These are phyloP conservation scores for Lactarius tabidus DNA, from an alignment of 768 basidiomycete genomes.

Conservation along the genomic window DNA sequence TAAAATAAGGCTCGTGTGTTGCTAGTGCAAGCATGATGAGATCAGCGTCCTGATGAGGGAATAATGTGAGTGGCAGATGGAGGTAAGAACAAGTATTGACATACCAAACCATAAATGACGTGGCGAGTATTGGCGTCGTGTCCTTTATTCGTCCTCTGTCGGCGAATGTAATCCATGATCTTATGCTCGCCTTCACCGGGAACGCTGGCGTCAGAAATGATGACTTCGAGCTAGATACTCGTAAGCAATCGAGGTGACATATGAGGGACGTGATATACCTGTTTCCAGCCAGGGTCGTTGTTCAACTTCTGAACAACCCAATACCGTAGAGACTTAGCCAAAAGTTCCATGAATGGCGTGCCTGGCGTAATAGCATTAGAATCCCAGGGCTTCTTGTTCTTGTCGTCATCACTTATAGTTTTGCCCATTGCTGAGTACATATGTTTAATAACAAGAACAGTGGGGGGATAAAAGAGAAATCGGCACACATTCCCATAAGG, in stretches of 20 bases:
- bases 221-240: constrained; percentile 71
- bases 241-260: background rate
- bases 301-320: constrained; percentile 98
- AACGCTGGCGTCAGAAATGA: constrained; percentile 95
- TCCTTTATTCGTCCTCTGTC: constrained; percentile 81
- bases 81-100: constrained; percentile 28
- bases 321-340: constrained; percentile 85
- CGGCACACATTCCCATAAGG: constrained; percentile 75
- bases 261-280: constrained; percentile 40
- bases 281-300: constrained; percentile 92
- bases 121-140: constrained; percentile 94
- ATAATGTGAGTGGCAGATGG: constrained; percentile 21
- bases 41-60: constrained; percentile 83
- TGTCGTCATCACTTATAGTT: constrained; percentile 72
- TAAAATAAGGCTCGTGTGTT: constrained; percentile 98
- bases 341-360: constrained; percentile 95
- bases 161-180: constrained; percentile 97
- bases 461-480: too few relatives aligned
- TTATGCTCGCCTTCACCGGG: constrained; percentile 99
- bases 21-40: constrained; percentile 98
- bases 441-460: background rate
- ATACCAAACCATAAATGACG: constrained; percentile 94
- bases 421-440: constrained; percentile 82
- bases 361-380: constrained; percentile 99
- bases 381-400: constrained; percentile 88